Evolutionary conservation across 2,329 filamentous ascomycete genomes (phyloP), one percentile per base, ranked within the genome.

Genomic region (Fusarium mexicanum): DNA sequence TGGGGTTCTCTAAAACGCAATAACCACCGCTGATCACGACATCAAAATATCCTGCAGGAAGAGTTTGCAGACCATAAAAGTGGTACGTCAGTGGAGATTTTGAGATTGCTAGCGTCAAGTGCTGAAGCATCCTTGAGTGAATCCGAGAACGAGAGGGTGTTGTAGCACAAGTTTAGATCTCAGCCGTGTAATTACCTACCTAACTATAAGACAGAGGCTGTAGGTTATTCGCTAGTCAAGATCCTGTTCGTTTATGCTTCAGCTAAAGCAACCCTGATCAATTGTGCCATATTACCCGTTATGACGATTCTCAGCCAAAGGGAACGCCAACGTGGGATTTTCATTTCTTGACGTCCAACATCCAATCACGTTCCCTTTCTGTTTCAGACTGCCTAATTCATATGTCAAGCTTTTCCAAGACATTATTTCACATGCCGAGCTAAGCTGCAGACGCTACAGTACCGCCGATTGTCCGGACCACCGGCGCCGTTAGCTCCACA

Each of bases 11-110:
- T 46, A 62, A 61, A 65, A 69, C 76, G 74, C 76, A 72, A 78
- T 78, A 51, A 40, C 31, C 43, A 69, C 48, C 54, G 69, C 66
- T 62, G 62, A 78, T 78, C 74, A 75, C 77, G 77, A 78, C 77
- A 78, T 78, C 57, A 68, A 58, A 67, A 50, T 51, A 58, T 50
- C 48, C 20, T 46, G 40, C 53, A 35, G 43, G 24, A 71, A 73
- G 68, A 61, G 64, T 67, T 65, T 64, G 70, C 60, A 68, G 68
- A 71, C 35, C 37, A 61, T 74, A 64, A 66, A 70, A 77, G 76
- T 77, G 76, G 71, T 55, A 17, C 53, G 48, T 40, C 47, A 76
- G 70, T 63, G 73, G 68, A 69, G 53, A 61, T 64, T 31, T 50
- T 12, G 33, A 59, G 20, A 51, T 59, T 50, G 33, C 48, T 71